Conservation (phyloP, 2,329 filamentous ascomycete species). For the Stromatinia cepivora region DNA sequence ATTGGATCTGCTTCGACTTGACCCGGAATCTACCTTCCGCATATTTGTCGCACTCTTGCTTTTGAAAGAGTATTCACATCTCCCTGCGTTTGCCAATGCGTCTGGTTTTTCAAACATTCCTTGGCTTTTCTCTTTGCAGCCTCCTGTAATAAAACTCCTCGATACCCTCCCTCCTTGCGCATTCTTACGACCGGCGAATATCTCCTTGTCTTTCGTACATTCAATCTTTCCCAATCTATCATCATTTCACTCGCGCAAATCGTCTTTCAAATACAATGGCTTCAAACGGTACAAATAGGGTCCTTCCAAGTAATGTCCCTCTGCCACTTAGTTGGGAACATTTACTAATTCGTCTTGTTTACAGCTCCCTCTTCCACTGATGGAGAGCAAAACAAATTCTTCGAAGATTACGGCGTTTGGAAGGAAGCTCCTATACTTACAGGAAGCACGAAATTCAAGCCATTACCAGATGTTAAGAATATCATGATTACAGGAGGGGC, state of each 20-base stretch:
- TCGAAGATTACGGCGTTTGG: conserved; percentile 66
- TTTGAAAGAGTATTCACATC: conserved; percentile 7
- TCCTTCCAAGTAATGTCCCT: conserved; percentile 21
- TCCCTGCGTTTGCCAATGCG: conserved; percentile 16
- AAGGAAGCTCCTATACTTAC: conserved; percentile 68
- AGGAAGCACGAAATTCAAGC: conserved; percentile 69
- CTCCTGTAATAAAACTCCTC: conserved; percentile 16
- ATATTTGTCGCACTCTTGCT: conserved; percentile 10
- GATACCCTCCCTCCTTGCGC: conserved; percentile 7
- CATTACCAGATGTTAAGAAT: conserved; percentile 68
- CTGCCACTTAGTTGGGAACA: not conserved
- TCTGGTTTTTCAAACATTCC: conserved; percentile 16
- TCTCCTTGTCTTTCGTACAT: not conserved
- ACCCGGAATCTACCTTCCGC: not conserved
- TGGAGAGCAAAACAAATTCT: conserved; percentile 44
- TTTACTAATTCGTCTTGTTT: conserved; percentile 6
- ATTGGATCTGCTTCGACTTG: not conserved
- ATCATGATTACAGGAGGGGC: conserved; percentile 84
- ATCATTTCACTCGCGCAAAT: not conserved
- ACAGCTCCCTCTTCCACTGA: conserved; percentile 27
- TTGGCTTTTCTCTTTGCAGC: conserved; percentile 2
- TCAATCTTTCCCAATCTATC: not conserved
- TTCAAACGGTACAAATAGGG: conserved; percentile 22
- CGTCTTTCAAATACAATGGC: conserved; percentile 24
- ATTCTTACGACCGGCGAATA: conserved; percentile 9